These are phyloP conservation scores for Forsythia suspensa DNA, from an alignment of 257 asterid genomes.

Conservation along the genomic window DNA sequence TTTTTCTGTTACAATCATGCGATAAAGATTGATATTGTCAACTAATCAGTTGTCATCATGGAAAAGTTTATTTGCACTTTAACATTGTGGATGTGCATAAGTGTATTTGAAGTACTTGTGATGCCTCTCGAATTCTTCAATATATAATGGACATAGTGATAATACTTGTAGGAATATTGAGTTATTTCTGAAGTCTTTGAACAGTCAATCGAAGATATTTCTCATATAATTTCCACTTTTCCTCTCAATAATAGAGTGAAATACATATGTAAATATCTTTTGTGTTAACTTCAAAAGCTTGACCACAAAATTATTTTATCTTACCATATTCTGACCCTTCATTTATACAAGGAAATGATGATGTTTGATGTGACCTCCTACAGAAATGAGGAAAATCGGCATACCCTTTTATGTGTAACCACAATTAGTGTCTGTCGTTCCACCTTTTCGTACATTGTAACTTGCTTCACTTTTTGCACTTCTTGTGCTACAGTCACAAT, in stretches of 20 bases:
- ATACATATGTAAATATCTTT: not conserved
- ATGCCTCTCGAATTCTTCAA: too few species aligned
- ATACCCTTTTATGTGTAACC: not conserved
- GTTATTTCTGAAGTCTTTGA: too few species aligned
- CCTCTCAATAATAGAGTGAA: not conserved
- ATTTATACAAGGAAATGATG: not conserved
- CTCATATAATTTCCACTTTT: not conserved
- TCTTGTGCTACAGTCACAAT: not conserved
- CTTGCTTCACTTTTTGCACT: not conserved
- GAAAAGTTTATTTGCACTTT: too few species aligned
- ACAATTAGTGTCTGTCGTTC: not conserved
- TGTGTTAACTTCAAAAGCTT: not conserved
- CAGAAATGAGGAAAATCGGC: not conserved
- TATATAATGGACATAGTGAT: too few species aligned
- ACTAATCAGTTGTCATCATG: too few species aligned
- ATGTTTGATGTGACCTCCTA: not conserved
- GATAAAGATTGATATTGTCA: too few species aligned
- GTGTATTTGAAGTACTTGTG: too few species aligned
- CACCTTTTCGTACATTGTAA: not conserved
- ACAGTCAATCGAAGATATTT: not conserved
- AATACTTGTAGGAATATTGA: too few species aligned
- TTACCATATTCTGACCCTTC: not conserved
- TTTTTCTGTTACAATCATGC: too few species aligned
- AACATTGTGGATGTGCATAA: too few species aligned
- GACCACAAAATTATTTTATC: not conserved